Evolutionary conservation across 805 yeast species (phyloP).

Genomic region (Hanseniaspora occidentalis): DNA sequence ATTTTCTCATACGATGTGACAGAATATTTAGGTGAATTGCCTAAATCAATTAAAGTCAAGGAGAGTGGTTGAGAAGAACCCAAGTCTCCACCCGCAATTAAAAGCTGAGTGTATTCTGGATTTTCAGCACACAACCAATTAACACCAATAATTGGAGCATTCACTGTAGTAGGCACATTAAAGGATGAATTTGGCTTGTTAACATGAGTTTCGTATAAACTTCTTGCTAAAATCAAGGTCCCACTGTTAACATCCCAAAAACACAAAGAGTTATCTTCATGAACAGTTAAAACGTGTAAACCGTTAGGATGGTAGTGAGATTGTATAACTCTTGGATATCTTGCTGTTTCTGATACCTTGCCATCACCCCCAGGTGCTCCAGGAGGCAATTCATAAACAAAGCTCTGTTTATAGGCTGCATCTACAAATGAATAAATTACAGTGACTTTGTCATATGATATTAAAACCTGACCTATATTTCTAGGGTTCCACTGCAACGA

Average conservation of each 20-base stretch:
- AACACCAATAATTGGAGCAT: conserved; percentile 36
- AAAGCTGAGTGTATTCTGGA: conserved; percentile 65
- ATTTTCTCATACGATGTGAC: conserved; percentile 75
- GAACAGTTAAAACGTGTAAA: conserved; percentile 64
- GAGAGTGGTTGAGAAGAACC: conserved; percentile 32
- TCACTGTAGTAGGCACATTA: background rate
- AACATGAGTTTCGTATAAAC: conserved; percentile 51
- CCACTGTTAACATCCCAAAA: conserved; percentile 91
- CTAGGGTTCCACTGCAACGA: conserved; percentile 77
- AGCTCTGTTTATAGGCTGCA: conserved; percentile 40
- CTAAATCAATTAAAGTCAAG: conserved; percentile 56
- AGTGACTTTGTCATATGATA: conserved; percentile 60
- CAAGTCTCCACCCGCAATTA: conserved; percentile 56
- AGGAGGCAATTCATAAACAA: conserved; percentile 50
- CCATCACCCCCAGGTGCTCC: conserved; percentile 64
- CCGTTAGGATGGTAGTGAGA: conserved; percentile 92
- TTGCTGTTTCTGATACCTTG: conserved; percentile 13
- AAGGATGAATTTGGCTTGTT: conserved; percentile 26
- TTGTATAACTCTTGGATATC: conserved; percentile 33
- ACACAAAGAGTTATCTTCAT: conserved; percentile 71
- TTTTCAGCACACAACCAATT: conserved; percentile 72
- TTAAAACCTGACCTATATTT: conserved; percentile 66
- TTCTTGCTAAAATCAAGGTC: conserved; percentile 59
- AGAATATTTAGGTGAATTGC: conserved; percentile 65
- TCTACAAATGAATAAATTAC: conserved; percentile 56